These are phyloP conservation scores for Bidens hawaiensis DNA, from an alignment of 140 eudicot species.

Conservation along the genomic window DNA sequence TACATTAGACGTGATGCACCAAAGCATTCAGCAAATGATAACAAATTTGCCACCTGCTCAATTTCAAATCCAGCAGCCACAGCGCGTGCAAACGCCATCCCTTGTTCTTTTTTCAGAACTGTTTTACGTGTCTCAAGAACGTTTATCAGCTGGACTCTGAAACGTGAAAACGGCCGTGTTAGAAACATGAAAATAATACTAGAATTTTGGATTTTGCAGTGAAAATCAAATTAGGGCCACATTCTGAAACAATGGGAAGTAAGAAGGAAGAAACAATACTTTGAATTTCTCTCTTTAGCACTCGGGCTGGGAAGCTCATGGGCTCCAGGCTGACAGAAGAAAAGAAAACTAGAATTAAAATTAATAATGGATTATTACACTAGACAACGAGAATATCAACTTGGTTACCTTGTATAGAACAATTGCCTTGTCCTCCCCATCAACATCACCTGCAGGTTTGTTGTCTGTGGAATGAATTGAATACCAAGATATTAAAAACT, in stretches of 20 bases:
- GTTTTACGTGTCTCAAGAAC: constrained; percentile 84
- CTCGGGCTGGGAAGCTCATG: constrained; percentile 44
- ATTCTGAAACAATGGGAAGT: constrained; percentile 11
- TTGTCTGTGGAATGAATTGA: constrained; percentile 41
- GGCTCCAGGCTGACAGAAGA: constrained; percentile 54
- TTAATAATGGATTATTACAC: constrained; percentile 1
- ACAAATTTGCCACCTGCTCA: constrained; percentile 56
- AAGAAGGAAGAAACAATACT: constrained; percentile 34
- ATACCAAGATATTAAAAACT: constrained; percentile 7
- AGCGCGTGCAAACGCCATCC: constrained; percentile 99
- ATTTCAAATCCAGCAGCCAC: constrained; percentile 93
- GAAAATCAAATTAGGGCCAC: not conserved
- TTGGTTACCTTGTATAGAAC: constrained; percentile 76
- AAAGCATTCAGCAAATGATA: constrained; percentile 82
- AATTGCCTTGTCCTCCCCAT: constrained; percentile 72
- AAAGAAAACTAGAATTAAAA: not conserved
- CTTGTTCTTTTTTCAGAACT: constrained; percentile 88
- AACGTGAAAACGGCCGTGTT: no score
- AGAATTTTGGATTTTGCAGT: constrained; percentile 4
- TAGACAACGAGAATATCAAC: constrained; percentile 10
- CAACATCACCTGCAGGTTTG: constrained; percentile 31
- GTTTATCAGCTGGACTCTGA: constrained; percentile 77
- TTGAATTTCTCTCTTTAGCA: constrained; percentile 63
- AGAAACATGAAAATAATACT: no score
- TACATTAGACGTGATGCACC: constrained; percentile 91